Base-by-base conservation (phyloP, 1,139 yeast species). In the Hanseniaspora uvarum region DNA sequence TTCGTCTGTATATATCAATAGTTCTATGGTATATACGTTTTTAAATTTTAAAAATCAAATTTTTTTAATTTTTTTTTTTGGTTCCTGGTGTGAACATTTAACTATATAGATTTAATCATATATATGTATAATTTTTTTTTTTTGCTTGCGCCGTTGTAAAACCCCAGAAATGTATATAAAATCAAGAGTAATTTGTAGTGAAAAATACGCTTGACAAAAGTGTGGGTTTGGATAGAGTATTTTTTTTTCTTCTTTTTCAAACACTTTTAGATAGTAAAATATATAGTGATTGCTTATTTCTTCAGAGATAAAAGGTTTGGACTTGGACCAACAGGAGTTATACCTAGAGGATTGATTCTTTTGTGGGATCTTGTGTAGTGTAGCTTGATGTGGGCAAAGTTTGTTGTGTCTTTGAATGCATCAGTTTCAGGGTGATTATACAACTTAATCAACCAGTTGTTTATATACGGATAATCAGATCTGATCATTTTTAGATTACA, bases 291-390 rank as follows among this genome's bases (percentile, higher is more conserved):
- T 14, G 5, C 10, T 34, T n/a, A 16, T 11, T 23, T 2, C n/a
- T n/a, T n/a, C n/a, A 52, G 61, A 18, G 78, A 76, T 58, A 73
- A 65, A 58, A 87, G 84, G 63, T 86, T 70, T 39, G 95, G 95
- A 48, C 83, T 62, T 19, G 98, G 98, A 3, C 98, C 98, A 45
- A 83, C 65, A 7, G 97, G 95, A 2, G 96, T 85, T 59, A 92
- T 83, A 1, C 84, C 83, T 58, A 74, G 71, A 7, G 95, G 96
- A 66, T 92, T 92, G 67, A 87, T 83, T 53, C 76, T 76, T 54
- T 77, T 67, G 68, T 89, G 97, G 23, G 94, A 81, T 68, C 76
- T 79, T 52, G 96, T 87, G 72, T 89, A 92, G 69, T 89, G 96
- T 61, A 73, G 72, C 69, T 89, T 89, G 72, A 89, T 89, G 68